Percentiles rank a stretch among this genome's conserved stretches.
These are phyloP conservation scores for Lentinula guzmanii DNA, from an alignment of 768 basidiomycete species.

Conservation along the genomic window DNA sequence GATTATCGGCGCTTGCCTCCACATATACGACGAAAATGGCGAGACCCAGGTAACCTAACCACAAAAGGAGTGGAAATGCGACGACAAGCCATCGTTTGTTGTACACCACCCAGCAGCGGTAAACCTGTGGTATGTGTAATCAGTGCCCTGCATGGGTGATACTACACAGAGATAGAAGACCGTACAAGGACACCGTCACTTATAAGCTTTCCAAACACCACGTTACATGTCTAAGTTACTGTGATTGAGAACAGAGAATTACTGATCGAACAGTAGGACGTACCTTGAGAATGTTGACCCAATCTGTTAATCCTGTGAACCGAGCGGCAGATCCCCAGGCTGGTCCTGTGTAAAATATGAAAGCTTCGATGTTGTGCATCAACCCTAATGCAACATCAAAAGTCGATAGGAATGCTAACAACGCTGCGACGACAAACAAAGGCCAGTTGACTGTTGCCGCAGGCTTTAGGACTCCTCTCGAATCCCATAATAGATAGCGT, in stretches of 20 bases:
- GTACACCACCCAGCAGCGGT: constrained; percentile 12
- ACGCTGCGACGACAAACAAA: constrained; percentile 8
- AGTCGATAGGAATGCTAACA: constrained; percentile 8
- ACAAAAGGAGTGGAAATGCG: constrained; percentile 2
- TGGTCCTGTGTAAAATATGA: constrained; percentile 10
- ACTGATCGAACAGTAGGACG: background rate
- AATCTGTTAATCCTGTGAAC: constrained; percentile 8
- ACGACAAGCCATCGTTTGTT: constrained; percentile 2
- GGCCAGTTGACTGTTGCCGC: constrained; percentile 9
- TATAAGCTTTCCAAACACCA: constrained; percentile 6
- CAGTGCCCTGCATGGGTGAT: background rate
- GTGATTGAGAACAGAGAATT: background rate
- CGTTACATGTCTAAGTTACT: constrained; percentile 3
- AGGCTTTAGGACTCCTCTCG: background rate
- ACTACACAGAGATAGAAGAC: background rate
- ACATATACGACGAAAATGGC: background rate
- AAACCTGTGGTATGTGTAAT: constrained; percentile 6
- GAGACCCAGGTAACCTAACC: background rate
- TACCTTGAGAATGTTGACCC: constrained; percentile 12
- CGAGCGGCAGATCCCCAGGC: constrained; percentile 6
- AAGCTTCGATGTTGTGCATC: constrained; percentile 10
- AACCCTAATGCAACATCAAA: constrained; percentile 9
- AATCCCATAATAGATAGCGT: background rate
- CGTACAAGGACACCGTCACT: constrained; percentile 9
- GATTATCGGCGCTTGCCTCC: background rate